Evolutionary conservation across 2,329 filamentous ascomycete species (phyloP), one percentile per base, ranked within the genome.

Genomic region (Ophiostoma populinum): DNA sequence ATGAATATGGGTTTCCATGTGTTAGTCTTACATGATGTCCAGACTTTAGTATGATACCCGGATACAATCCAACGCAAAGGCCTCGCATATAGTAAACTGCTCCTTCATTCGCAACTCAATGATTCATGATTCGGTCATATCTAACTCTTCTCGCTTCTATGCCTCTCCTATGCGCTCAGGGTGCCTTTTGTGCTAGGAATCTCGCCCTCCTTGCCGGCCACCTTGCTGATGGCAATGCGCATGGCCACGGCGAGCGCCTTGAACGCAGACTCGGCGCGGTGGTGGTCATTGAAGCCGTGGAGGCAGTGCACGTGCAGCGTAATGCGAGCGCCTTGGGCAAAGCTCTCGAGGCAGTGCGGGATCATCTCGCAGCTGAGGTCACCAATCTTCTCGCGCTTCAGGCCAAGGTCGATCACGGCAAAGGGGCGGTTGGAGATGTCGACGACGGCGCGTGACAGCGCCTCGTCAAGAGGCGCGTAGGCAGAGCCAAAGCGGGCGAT

Each of bases 181-280:
- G 92, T 92, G 9, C 87, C 87, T 69, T 95, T 95, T 7, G 87
- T 95, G 61, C 86, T 94, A 35, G 86, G 81, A 18, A 95, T 75
- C 64, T 98, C 90, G 3, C 83, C 85, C 57, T 92, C 85, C 53
- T 79, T 77, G 9, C 82, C 83, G 27, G 72, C 70, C 21, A 87
- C 73, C 46, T 73, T 67, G 34, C 69, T 67, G 32, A 76, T 87
- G 8, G 90, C 90, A 55, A 70, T 69, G 47, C 78, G 68, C 37
- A 92, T 67, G 7, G 90, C 90, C 29, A 94, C 74, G 0, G 90
- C 90, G 45, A 95, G 58, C 31, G 90, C 90, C 69, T 98, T 98
- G 59, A 98, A 94, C 12, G 87, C 90, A 54, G 80, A 90, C 70
- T 95, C 90, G 8, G 90, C 86, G 39, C 86, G 67, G 61, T 95